These are phyloP conservation scores for Eutypa lata DNA, from an alignment of 2,329 filamentous ascomycete species.

Conservation along the genomic window DNA sequence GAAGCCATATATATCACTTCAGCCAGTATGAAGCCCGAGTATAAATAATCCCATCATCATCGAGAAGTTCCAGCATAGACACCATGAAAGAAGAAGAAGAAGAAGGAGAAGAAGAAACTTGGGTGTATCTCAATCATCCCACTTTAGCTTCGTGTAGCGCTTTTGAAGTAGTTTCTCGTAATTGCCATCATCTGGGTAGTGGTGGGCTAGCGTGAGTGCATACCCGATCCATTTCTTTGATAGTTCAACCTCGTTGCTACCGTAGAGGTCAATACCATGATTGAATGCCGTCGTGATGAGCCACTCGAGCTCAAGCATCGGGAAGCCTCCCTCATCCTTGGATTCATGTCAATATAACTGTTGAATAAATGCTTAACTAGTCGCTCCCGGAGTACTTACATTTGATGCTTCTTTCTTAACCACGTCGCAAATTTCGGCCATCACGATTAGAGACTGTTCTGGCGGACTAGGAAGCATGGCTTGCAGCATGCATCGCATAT, in stretches of 20 bases:
- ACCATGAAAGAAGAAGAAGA: too few relatives aligned
- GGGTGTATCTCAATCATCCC: slow-evolving; percentile 14
- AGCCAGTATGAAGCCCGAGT: too few relatives aligned
- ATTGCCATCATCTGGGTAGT: slow-evolving; percentile 50
- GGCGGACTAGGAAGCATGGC: slow-evolving; percentile 58
- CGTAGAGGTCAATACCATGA: slow-evolving; percentile 64
- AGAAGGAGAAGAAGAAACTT: too few relatives aligned
- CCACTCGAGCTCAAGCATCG: slow-evolving; percentile 70
- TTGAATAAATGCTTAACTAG: too few relatives aligned
- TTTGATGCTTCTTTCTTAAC: slow-evolving; percentile 44
- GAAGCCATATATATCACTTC: too few relatives aligned
- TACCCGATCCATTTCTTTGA: slow-evolving; percentile 61
- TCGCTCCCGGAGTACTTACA: slow-evolving; percentile 30
- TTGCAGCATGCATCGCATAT: slow-evolving; percentile 75
- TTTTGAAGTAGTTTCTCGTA: slow-evolving; percentile 43
- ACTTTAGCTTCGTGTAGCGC: slow-evolving; percentile 40
- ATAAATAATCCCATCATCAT: too few relatives aligned
- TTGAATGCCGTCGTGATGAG: slow-evolving; percentile 69
- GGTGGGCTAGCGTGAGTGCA: slow-evolving; percentile 60
- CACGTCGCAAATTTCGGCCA: slow-evolving; percentile 60
- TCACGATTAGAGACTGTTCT: slow-evolving; percentile 53
- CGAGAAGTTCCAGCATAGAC: too few relatives aligned
- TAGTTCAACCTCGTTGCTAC: slow-evolving; percentile 48
- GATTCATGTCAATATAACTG: slow-evolving; percentile 1
- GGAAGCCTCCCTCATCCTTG: slow-evolving; percentile 51